Evolutionary conservation across 164 flowering plant genomes (phyloP).

Genomic region (Euptelea pleiosperma): DNA sequence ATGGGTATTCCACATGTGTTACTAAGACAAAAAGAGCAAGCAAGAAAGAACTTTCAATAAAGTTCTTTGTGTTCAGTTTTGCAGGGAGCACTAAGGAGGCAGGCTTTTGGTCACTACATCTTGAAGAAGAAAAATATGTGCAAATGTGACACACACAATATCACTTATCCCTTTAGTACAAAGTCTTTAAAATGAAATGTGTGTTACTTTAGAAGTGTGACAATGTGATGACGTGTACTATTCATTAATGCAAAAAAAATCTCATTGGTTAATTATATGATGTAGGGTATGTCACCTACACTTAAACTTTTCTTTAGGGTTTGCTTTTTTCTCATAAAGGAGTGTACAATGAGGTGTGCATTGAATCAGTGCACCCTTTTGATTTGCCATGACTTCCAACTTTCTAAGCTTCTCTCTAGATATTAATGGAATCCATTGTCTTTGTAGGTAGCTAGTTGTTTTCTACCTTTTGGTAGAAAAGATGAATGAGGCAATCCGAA

Average conservation of each 20-base stretch:
- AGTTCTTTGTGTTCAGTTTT: slow-evolving; percentile 10
- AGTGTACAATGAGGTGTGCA: not conserved
- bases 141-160: not conserved
- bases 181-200: slow-evolving; percentile 3
- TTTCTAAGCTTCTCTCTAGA: not conserved
- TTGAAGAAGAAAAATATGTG: not conserved
- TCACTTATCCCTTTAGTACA: not conserved
- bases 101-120: slow-evolving; percentile 14
- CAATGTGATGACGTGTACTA: slow-evolving; percentile 2
- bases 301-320: not conserved
- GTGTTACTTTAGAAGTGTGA: no score
- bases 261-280: no score
- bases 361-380: not conserved
- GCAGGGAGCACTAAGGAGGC: slow-evolving; percentile 24
- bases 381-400: not conserved
- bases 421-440: slow-evolving; percentile 13
- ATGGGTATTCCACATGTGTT: not conserved
- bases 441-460: not conserved
- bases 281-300: not conserved
- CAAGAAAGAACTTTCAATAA: slow-evolving; percentile 9
- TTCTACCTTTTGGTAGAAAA: not conserved
- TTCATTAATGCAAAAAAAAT: slow-evolving; percentile 9
- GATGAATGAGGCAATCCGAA: slow-evolving; percentile 2
- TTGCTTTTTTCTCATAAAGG: not conserved
- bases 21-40: slow-evolving; percentile 11